Evolutionary conservation across 2,329 filamentous ascomycete genomes (phyloP), one percentile per base, ranked within the genome.

Genomic region (Microascus cirrosus): DNA sequence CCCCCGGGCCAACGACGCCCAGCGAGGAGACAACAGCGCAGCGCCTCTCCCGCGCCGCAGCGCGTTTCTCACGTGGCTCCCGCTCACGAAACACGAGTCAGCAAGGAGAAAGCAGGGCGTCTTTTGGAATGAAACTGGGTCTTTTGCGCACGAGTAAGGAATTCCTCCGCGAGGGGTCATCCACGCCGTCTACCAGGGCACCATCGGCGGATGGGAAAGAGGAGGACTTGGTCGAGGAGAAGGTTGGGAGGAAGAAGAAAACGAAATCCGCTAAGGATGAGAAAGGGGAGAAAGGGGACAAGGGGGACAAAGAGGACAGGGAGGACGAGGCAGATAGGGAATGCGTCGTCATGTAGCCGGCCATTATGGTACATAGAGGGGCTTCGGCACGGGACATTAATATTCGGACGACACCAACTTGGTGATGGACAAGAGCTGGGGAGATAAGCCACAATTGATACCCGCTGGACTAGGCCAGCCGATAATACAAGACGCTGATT

Each of bases 71-170:
- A 24, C 67, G 73, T 69, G 63, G 72, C 57, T 70, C 68, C 54
- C 76, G 77, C 62, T 83, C 82, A 62, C 77, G 83, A 13, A 79
- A 83, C 4, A 71, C 70, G 20, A 85, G 83, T 63, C 81, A 84
- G 62, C 77, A 74, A 1, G 80, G 81, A 32, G 83, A 85, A 62
- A 75, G 74, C 18, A 75, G 83, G 3, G 77, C 83, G 58, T 83
- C 79, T 64, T 71, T 78, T 20, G 80, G 78, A 2, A 82, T 85
- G 66, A 77, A 76, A 18, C 68, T 83, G 3, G 77, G 77, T 0
- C 72, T 82, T 7, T 76, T 77, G 63, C 77, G 75, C 55, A 63
- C 74, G 10, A 81, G 77, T 69, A 80, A 74, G 63, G 80, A 83
- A 59, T 73, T 70, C 0, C 65, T 75, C 58, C 69, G 70, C 39